A percentile compares a stretch with the other conserved stretches of the same genome.
Conservation (phyloP, 2,329 filamentous ascomycete species). For the Colletotrichum noveboracense region DNA sequence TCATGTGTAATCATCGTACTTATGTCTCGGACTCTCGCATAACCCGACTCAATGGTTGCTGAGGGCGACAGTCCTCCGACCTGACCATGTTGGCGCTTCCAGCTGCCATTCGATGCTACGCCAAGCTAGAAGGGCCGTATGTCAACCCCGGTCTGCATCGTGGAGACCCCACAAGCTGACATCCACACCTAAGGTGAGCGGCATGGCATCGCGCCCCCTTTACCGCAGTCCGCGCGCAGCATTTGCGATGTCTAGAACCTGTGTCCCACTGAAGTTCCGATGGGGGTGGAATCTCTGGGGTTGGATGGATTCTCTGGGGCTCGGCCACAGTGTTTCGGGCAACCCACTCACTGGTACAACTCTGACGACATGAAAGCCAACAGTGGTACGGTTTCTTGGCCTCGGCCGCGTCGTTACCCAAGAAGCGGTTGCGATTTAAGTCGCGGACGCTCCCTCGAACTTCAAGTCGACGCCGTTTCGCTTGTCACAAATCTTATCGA, state of each 20-base stretch:
- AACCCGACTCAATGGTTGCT: not conserved
- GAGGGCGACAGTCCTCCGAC: not conserved
- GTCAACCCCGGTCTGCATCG: not conserved
- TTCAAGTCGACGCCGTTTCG: not conserved
- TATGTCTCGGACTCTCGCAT: rapidly evolving
- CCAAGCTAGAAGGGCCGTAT: not conserved
- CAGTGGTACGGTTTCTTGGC: not conserved
- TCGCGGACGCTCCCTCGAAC: not conserved
- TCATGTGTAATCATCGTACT: rapidly evolving
- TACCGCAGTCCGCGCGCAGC: not conserved
- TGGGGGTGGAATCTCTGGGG: constrained; percentile 3
- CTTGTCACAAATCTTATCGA: not conserved
- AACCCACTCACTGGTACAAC: not conserved
- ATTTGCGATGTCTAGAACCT: not conserved
- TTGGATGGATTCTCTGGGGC: not conserved
- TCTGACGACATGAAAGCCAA: not conserved
- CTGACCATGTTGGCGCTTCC: not conserved
- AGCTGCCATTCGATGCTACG: not conserved
- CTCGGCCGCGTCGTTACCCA: not conserved
- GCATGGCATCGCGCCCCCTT: not conserved
- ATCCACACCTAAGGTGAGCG: not conserved
- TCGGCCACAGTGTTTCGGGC: not conserved
- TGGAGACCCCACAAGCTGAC: not conserved
- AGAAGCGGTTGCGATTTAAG: not conserved
- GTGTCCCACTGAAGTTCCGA: not conserved